phyloP scores from a whole-genome alignment of 345 rosid genomes.

The Pistacia vera region DNA sequence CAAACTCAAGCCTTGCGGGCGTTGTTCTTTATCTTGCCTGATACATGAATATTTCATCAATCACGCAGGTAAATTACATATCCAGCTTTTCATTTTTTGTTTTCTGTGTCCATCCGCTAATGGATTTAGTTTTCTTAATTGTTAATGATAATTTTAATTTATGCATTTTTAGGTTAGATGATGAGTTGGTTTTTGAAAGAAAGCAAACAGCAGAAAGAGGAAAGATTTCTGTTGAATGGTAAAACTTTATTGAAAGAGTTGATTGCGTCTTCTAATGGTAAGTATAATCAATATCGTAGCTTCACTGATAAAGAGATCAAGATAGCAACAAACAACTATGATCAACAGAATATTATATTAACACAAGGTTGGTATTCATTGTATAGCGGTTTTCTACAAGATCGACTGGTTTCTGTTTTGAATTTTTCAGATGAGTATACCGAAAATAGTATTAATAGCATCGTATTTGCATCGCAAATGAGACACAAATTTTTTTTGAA shows the following conservation, averaged over 20 bases:
- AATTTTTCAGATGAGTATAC: background rate
- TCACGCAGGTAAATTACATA: no score
- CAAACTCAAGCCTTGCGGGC: no score
- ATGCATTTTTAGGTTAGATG: background rate
- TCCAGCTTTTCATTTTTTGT: no score
- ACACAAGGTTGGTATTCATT: background rate
- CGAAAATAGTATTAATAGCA: background rate
- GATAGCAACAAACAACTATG: background rate
- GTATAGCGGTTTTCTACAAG: constrained; percentile 16
- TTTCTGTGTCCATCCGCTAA: no score
- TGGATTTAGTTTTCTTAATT: no score
- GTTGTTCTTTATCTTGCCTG: no score
- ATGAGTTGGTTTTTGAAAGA: background rate
- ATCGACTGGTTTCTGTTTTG: constrained; percentile 4
- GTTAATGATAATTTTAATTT: no score
- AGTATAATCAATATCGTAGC: background rate
- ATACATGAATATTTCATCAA: no score
- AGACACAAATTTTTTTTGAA: constrained; percentile 11
- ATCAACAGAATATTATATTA: background rate
- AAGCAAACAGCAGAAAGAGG: background rate
- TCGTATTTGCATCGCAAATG: constrained; percentile 6
- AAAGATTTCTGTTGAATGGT: background rate
- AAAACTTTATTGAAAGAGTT: background rate
- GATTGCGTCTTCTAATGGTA: background rate
- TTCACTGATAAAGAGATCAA: background rate